Evolutionary conservation across 805 yeast species (phyloP).

Genomic region (Sugiyamaella floridensis): DNA sequence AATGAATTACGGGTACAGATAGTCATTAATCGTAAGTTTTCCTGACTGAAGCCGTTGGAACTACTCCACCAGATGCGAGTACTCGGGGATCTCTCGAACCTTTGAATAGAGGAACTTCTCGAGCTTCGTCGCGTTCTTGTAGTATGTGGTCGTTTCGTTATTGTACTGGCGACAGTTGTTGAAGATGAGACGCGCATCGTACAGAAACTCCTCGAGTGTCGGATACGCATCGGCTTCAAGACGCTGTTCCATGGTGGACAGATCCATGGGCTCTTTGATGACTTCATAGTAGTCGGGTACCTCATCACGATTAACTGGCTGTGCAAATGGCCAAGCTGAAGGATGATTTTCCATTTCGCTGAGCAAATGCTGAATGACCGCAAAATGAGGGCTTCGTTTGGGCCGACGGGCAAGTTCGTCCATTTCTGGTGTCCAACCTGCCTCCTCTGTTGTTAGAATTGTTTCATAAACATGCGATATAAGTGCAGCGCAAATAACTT

Average conservation of each 20-base stretch:
- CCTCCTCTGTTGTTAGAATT: constrained; percentile 42
- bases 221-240: constrained; percentile 88
- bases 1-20: background rate
- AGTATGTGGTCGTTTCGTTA: constrained; percentile 90
- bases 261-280: constrained; percentile 96
- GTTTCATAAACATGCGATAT: background rate
- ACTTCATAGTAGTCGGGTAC: constrained; percentile 96
- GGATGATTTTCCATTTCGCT: constrained; percentile 91
- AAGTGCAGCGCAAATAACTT: background rate
- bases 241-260: constrained; percentile 90
- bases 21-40: background rate
- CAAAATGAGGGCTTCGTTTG: constrained; percentile 88
- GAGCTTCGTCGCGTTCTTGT: constrained; percentile 86
- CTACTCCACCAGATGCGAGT: constrained; percentile 67
- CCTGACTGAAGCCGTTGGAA: background rate
- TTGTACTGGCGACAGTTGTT: constrained; percentile 90
- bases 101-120: constrained; percentile 82
- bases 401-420: constrained; percentile 94
- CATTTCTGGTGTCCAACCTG: constrained; percentile 99
- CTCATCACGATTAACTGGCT: constrained; percentile 87
- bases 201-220: constrained; percentile 82
- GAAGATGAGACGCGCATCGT: constrained; percentile 80
- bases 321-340: constrained; percentile 95
- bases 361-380: constrained; percentile 81
- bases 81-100: constrained; percentile 86